Conservation (phyloP, 176 grass and related monocot genomes). For the Oryza coarctata region DNA sequence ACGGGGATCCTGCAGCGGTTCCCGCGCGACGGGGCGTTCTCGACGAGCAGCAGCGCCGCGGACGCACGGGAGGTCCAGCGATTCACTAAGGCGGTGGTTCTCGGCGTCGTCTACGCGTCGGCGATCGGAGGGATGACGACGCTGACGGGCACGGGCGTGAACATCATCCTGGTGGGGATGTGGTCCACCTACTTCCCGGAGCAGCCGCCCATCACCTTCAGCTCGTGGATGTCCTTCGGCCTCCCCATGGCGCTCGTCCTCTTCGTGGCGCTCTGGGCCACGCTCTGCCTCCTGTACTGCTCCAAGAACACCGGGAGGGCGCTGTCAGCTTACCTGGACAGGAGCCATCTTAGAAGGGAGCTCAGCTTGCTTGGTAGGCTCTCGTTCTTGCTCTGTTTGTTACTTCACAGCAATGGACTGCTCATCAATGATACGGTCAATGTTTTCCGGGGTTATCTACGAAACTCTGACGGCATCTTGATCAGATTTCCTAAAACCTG, state of each 20-base stretch:
- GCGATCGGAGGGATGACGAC: constrained; percentile 73
- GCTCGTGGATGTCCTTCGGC: constrained; percentile 79
- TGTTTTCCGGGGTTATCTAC: constrained; percentile 39
- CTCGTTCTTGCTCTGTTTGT: neutral
- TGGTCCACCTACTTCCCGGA: constrained; percentile 81
- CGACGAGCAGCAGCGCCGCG: constrained; percentile 4
- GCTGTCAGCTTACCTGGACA: constrained; percentile 72
- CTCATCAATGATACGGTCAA: neutral
- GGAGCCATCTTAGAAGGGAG: constrained; percentile 75
- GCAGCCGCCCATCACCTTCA: constrained; percentile 70
- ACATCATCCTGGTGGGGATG: constrained; percentile 92
- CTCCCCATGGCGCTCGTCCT: constrained; percentile 71
- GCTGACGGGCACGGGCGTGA: constrained; percentile 76
- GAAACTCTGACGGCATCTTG: constrained; percentile 31
- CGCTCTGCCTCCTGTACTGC: constrained; percentile 68
- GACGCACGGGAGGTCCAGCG: constrained; percentile 34
- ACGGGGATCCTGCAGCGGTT: constrained; percentile 78
- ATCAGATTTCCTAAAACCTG: neutral
- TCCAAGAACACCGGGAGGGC: constrained; percentile 57
- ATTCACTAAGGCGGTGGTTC: constrained; percentile 80
- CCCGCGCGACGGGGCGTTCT: constrained; percentile 14
- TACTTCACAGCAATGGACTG: neutral
- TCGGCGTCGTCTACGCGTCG: constrained; percentile 74
- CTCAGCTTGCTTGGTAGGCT: constrained; percentile 65
- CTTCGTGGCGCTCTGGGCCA: constrained; percentile 61